phyloP scores from a whole-genome alignment of 257 asterid genomes.

The Solanum raphanifolium region DNA sequence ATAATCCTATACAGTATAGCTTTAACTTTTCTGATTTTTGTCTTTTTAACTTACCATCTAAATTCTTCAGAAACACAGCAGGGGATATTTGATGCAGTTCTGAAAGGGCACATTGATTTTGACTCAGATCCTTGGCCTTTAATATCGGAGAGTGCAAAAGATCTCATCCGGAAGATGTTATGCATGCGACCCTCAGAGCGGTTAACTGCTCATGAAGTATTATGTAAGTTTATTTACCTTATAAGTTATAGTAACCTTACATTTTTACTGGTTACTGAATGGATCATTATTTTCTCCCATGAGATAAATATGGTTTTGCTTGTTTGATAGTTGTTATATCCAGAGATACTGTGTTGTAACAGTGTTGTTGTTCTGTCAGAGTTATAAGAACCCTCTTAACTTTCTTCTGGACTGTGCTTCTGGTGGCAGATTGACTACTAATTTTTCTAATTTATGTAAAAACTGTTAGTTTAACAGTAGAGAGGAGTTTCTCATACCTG shows the following conservation, averaged over 20 bases:
- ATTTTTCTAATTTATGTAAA: background rate
- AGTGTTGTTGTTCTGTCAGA: background rate
- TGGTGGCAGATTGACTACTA: background rate
- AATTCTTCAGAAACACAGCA: constrained; percentile 68
- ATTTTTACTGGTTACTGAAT: background rate
- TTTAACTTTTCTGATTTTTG: background rate
- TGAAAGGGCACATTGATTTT: constrained; percentile 72
- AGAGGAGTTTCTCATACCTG: background rate
- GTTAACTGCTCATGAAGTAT: constrained; percentile 77
- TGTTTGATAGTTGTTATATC: background rate
- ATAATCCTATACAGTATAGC: background rate
- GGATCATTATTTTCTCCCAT: background rate
- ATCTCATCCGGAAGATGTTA: constrained; percentile 68
- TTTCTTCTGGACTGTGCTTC: background rate
- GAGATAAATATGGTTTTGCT: background rate
- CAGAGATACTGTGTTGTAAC: background rate
- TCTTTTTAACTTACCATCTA: constrained; percentile 9
- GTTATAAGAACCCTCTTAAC: background rate
- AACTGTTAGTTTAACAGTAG: background rate
- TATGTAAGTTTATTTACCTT: constrained; percentile 44
- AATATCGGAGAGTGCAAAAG: constrained; percentile 75
- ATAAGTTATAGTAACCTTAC: background rate
- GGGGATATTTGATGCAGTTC: constrained; percentile 82
- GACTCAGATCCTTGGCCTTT: constrained; percentile 85
- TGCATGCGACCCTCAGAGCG: constrained; percentile 83